These are phyloP conservation scores for Mucor irregularis DNA, from an alignment of 371 early-diverging fungal species.

Conservation along the genomic window DNA sequence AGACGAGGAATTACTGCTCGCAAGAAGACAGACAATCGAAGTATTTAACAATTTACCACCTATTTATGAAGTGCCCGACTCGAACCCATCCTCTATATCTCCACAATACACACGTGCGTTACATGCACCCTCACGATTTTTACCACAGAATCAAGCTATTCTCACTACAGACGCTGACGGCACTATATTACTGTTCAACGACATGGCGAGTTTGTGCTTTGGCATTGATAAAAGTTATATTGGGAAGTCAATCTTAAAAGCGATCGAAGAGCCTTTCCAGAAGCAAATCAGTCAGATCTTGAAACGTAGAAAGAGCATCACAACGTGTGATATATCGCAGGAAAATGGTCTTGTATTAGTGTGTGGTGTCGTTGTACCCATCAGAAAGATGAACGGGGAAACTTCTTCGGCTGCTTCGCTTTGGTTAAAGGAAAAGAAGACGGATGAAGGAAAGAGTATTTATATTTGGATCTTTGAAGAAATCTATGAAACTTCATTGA, in stretches of 20 bases:
- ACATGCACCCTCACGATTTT: conserved; percentile 65
- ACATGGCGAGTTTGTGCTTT: conserved; percentile 44
- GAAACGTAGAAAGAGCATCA: neutral
- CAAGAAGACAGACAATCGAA: conserved; percentile 23
- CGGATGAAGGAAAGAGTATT: conserved; percentile 46
- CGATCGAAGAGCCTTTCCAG: conserved; percentile 19
- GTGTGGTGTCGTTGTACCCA: conserved; percentile 58
- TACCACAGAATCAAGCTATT: conserved; percentile 67
- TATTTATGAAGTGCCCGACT: conserved; percentile 20
- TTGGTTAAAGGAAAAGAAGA: conserved; percentile 65
- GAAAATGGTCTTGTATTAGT: conserved; percentile 45
- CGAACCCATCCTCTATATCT: neutral
- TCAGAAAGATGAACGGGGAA: neutral
- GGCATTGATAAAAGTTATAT: conserved; percentile 24
- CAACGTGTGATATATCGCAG: neutral
- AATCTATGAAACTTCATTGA: conserved; percentile 58
- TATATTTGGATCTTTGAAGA: conserved; percentile 77
- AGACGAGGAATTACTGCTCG: conserved; percentile 3
- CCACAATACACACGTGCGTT: conserved; percentile 40
- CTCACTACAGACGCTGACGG: conserved; percentile 58
- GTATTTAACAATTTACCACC: conserved; percentile 17
- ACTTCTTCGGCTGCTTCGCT: conserved; percentile 61
- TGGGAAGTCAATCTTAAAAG: conserved; percentile 27
- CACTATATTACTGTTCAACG: conserved; percentile 54
- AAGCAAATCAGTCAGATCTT: conserved; percentile 10